These are phyloP conservation scores for Sporothrix schenckii DNA, from an alignment of 2,329 filamentous ascomycete species.

Conservation along the genomic window DNA sequence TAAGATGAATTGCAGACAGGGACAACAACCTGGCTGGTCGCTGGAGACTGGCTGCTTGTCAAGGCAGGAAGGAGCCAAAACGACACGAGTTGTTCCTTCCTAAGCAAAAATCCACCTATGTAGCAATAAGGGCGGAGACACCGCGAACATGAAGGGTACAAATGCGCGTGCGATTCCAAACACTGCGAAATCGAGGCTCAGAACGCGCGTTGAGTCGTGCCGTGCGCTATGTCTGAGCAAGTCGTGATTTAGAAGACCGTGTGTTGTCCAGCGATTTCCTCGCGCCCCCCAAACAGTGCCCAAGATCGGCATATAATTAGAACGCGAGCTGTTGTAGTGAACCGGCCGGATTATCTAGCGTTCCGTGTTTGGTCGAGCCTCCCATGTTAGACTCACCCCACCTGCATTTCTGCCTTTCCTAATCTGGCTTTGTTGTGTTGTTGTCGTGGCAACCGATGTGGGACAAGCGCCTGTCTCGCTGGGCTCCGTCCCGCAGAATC, in stretches of 20 bases:
- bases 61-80: constrained; percentile 11
- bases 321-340: neutral
- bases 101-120: constrained; percentile 9
- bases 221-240: neutral
- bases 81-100: constrained; percentile 9
- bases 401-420: constrained; percentile 1
- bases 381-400: constrained; percentile 14
- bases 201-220: constrained; percentile 7
- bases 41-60: neutral
- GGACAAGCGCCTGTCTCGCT: constrained; percentile 22
- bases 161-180: neutral
- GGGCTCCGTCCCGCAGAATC: constrained; percentile 7
- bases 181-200: neutral
- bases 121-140: neutral
- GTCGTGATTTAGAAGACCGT: constrained; percentile 12
- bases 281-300: neutral
- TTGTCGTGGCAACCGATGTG: constrained; percentile 35
- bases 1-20: neutral
- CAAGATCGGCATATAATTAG: neutral
- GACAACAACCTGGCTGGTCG: neutral
- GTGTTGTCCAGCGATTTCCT: constrained; percentile 9
- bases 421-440: constrained; percentile 29
- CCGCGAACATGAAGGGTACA: neutral
- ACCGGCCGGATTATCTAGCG: constrained; percentile 15
- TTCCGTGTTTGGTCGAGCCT: neutral